Conservation (phyloP, 2,329 filamentous ascomycete species). For the Xylaria sp. region DNA sequence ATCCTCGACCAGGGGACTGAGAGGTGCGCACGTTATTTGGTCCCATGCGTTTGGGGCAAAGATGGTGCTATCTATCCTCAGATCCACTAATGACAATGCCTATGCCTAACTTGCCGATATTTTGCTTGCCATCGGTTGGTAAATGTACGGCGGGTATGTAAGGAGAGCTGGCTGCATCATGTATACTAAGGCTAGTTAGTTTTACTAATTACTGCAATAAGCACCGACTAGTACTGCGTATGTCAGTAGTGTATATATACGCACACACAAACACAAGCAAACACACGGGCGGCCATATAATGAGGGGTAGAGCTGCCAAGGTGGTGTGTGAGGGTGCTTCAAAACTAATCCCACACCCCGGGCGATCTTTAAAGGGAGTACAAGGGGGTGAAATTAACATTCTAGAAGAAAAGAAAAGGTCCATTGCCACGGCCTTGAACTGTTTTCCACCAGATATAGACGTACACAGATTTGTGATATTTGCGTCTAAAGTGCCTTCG, state of each 20-base stretch:
- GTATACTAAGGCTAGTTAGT: not conserved
- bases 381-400: not conserved
- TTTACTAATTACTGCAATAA: conserved; percentile 1
- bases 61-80: conserved; percentile 3
- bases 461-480: not conserved
- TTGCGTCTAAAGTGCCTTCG: not conserved
- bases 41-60: conserved; percentile 28
- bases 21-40: conserved; percentile 24
- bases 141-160: conserved; percentile 36
- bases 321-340: not conserved
- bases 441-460: not conserved
- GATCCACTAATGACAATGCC: not conserved
- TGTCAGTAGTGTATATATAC: conserved; percentile 3
- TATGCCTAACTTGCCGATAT: conserved; percentile 6
- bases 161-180: conserved; percentile 25
- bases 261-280: not conserved
- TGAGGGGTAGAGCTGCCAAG: conserved; percentile 7
- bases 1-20: conserved; percentile 28
- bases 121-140: conserved; percentile 18
- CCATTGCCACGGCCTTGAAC: not conserved
- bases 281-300: not conserved
- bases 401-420: not conserved
- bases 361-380: not conserved
- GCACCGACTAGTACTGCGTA: not conserved
- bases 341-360: not conserved